Conservation (phyloP, 768 basidiomycete species). For the Chalciporus piperatus region DNA sequence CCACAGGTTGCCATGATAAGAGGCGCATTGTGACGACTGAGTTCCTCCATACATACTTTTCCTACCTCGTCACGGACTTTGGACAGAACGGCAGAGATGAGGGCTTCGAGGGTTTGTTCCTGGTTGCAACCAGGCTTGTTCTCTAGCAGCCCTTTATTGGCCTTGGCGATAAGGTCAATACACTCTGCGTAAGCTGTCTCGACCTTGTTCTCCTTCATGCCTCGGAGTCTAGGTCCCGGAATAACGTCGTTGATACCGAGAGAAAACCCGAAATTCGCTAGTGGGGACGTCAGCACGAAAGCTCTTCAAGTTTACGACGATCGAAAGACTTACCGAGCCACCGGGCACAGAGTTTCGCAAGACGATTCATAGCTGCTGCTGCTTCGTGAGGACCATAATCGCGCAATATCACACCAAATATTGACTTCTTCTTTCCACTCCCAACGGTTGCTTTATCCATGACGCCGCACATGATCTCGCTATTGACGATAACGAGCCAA, state of each 20-base stretch:
- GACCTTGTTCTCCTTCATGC: conserved; percentile 82
- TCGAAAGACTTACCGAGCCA: conserved; percentile 68
- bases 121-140: conserved; percentile 98
- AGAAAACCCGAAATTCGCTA: conserved; percentile 96
- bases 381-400: conserved; percentile 97
- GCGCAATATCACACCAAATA: conserved; percentile 95
- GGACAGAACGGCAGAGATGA: conserved; percentile 90
- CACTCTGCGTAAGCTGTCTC: conserved; percentile 88
- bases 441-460: conserved; percentile 99
- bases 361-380: conserved; percentile 89
- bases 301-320: neutral
- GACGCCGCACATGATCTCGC: conserved; percentile 98
- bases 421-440: conserved; percentile 98
- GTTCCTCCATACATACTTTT: conserved; percentile 95
- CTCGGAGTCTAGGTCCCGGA: conserved; percentile 80
- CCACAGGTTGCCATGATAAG: conserved; percentile 99
- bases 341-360: conserved; percentile 93
- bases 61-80: conserved; percentile 96
- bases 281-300: conserved; percentile 4
- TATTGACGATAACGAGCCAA: conserved; percentile 95
- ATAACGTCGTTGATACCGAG: conserved; percentile 99
- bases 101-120: conserved; percentile 95
- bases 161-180: conserved; percentile 79
- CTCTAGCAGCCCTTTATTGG: conserved; percentile 88
- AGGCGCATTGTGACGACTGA: conserved; percentile 96